Percentiles rank a stretch among this genome's conserved stretches.
phyloP scores from a whole-genome alignment of 495 filamentous ascomycete genomes.

The Talaromyces trachyspermus region DNA sequence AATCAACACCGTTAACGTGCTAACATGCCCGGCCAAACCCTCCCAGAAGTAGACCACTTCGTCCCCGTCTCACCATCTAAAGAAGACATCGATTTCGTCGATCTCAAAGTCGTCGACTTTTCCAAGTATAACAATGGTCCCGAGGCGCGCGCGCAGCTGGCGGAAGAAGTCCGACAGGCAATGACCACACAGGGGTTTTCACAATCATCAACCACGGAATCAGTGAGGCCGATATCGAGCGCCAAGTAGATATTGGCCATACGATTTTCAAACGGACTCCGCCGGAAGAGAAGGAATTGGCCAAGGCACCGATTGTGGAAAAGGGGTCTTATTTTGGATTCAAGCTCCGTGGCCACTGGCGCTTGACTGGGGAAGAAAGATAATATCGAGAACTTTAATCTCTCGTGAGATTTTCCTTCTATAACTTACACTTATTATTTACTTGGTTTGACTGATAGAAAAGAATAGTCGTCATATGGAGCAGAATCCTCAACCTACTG shows the following conservation, averaged over 20 bases:
- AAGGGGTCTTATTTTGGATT: constrained; percentile 1
- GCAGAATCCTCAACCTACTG: neutral
- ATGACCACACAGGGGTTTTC: constrained; percentile 1
- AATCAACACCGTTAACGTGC: neutral
- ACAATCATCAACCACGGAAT: constrained; percentile 1
- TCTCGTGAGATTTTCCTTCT: neutral
- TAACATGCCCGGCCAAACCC: neutral
- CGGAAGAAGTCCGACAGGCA: neutral
- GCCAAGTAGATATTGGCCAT: neutral
- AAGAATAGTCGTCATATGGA: neutral
- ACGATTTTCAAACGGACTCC: constrained; percentile 1
- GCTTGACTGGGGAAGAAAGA: neutral
- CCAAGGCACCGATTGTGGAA: neutral
- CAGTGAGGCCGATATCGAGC: neutral
- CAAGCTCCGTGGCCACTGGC: neutral
- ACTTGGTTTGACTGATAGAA: neutral
- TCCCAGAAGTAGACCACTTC: constrained; percentile 1
- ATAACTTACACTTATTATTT: neutral
- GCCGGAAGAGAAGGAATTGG: neutral
- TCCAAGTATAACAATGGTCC: neutral
- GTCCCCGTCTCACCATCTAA: neutral
- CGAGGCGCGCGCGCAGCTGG: neutral
- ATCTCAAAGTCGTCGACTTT: constrained; percentile 1
- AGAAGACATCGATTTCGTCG: neutral
- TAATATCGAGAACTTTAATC: constrained; percentile 2